phyloP scores from a whole-genome alignment of 2,329 filamentous ascomycete species.

The Onygena corvina region DNA sequence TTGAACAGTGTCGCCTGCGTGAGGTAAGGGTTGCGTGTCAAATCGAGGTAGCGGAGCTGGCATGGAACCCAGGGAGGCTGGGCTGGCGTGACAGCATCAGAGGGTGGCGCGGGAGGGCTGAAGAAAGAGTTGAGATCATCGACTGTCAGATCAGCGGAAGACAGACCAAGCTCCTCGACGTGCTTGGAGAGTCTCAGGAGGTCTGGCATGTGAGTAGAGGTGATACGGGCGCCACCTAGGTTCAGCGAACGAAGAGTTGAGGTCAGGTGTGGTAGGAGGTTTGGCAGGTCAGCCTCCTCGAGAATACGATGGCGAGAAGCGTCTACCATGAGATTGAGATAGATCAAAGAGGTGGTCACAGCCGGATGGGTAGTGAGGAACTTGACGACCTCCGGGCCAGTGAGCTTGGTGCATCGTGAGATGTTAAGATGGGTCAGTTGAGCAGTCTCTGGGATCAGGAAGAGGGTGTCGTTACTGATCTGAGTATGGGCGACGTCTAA shows the following conservation, averaged over 20 bases:
- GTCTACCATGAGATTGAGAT: conserved; percentile 62
- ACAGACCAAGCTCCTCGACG: conserved; percentile 64
- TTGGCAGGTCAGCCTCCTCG: conserved; percentile 51
- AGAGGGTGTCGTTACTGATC: conserved; percentile 58
- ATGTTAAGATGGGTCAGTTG: conserved; percentile 66
- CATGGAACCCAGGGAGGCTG: conserved; percentile 42
- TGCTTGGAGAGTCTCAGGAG: conserved; percentile 56
- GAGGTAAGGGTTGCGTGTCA: conserved; percentile 54
- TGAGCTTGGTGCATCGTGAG: conserved; percentile 60
- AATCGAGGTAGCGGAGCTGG: conserved; percentile 61
- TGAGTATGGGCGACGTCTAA: conserved; percentile 69
- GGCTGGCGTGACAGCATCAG: conserved; percentile 30
- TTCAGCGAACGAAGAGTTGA: conserved; percentile 58
- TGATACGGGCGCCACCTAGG: conserved; percentile 62
- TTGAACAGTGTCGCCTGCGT: conserved; percentile 48
- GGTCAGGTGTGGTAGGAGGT: conserved; percentile 49
- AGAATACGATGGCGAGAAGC: conserved; percentile 60
- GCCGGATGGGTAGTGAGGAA: conserved; percentile 63
- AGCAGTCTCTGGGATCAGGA: conserved; percentile 58
- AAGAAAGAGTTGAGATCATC: conserved; percentile 55
- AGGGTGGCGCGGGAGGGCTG: conserved; percentile 15
- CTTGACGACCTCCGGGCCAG: conserved; percentile 53
- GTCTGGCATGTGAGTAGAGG: conserved; percentile 49
- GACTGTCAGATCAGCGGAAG: conserved; percentile 52
- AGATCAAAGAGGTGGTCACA: conserved; percentile 51